Evolutionary conservation across 1,139 yeast species (phyloP).

Genomic region (Geotrichum macrosporum): DNA sequence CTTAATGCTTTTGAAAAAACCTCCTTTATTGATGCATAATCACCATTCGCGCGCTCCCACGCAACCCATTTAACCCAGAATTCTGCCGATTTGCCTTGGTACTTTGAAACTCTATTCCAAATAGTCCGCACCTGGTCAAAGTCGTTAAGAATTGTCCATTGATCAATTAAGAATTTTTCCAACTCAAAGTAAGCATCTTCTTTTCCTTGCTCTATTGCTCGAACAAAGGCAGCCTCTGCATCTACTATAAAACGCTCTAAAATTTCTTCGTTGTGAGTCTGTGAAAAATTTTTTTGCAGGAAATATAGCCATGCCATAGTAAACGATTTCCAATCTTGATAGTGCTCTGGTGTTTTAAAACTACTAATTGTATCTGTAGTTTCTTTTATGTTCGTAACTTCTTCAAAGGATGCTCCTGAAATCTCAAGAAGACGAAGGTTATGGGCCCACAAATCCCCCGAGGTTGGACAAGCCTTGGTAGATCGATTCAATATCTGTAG

Average conservation of each 20-base stretch:
- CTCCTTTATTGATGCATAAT: slow-evolving; percentile 28
- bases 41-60: slow-evolving; percentile 40
- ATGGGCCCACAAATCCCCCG: slow-evolving; percentile 33
- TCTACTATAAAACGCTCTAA: slow-evolving; percentile 25
- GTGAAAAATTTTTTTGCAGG: slow-evolving; percentile 24
- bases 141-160: slow-evolving; percentile 14
- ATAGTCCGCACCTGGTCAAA: slow-evolving; percentile 20
- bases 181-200: slow-evolving; percentile 4
- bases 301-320: slow-evolving; percentile 38
- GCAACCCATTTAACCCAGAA: slow-evolving; percentile 49
- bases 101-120: slow-evolving; percentile 21
- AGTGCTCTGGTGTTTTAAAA: slow-evolving; percentile 19
- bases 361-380: slow-evolving; percentile 19
- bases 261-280: slow-evolving; percentile 22
- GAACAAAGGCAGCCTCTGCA: slow-evolving; percentile 9
- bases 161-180: slow-evolving; percentile 14
- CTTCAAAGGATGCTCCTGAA: slow-evolving; percentile 20
- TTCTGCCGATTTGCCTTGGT: slow-evolving; percentile 41
- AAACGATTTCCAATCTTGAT: slow-evolving; percentile 41
- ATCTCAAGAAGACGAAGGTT: slow-evolving; percentile 25
- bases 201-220: slow-evolving; percentile 8
- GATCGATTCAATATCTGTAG: slow-evolving; percentile 28
- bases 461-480: slow-evolving; percentile 29
- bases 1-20: slow-evolving; percentile 41
- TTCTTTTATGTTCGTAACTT: slow-evolving; percentile 17